phyloP scores from a whole-genome alignment of 345 rosid species.

The Orychophragmus violaceus region DNA sequence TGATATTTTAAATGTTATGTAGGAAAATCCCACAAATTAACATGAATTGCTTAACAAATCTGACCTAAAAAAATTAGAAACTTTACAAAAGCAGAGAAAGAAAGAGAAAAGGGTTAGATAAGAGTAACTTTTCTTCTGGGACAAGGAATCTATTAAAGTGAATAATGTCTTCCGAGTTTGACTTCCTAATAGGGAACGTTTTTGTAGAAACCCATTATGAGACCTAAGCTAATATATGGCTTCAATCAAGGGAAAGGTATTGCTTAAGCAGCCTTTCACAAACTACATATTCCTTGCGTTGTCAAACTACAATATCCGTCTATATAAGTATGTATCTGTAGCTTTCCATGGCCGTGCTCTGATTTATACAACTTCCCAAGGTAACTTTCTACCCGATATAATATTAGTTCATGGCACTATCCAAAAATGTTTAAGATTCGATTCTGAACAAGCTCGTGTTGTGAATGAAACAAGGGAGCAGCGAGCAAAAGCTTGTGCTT shows the following conservation, averaged over 20 bases:
- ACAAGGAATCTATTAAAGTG: constrained; percentile 11
- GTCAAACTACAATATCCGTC: background rate
- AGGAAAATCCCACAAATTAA: background rate
- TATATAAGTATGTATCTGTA: background rate
- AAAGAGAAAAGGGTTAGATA: background rate
- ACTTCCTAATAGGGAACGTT: background rate
- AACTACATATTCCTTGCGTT: constrained; percentile 22
- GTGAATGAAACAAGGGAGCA: constrained; percentile 1
- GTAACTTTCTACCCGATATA: background rate
- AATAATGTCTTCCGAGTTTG: background rate
- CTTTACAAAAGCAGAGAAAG: background rate
- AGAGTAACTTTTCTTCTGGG: background rate
- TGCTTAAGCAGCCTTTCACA: constrained; percentile 19
- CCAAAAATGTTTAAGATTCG: background rate
- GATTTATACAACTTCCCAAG: background rate
- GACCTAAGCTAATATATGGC: background rate
- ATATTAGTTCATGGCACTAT: background rate
- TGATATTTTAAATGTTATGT: background rate
- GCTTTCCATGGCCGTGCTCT: background rate
- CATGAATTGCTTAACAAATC: background rate
- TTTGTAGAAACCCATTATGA: constrained; percentile 1
- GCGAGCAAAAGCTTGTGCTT: background rate
- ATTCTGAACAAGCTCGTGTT: background rate
- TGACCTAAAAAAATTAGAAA: background rate
- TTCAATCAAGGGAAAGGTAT: constrained; percentile 25